Percentiles rank a stretch among this genome's conserved stretches.
Evolutionary conservation across 1,139 yeast species (phyloP).

Genomic region (Casaregolazyma lundiana): DNA sequence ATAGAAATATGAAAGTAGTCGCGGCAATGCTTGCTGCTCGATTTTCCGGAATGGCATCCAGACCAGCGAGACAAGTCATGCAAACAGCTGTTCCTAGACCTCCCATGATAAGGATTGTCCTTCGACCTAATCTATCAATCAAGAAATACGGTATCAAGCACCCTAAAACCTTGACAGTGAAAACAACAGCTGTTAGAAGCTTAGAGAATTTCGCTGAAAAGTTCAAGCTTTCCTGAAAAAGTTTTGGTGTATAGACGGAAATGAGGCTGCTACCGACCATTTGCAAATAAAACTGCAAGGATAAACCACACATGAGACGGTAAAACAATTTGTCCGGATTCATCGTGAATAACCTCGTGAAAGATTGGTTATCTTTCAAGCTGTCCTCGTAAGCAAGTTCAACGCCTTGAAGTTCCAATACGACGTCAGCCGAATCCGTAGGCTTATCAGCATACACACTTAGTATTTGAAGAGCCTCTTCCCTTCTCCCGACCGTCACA

Average conservation of each 20-base stretch:
- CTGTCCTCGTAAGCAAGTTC: conserved; percentile 19
- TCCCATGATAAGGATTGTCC: conserved; percentile 61
- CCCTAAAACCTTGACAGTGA: conserved; percentile 42
- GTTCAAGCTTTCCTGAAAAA: conserved; percentile 72
- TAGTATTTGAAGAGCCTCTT: conserved; percentile 56
- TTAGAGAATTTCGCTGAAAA: conserved; percentile 62
- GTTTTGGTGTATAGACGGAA: conserved; percentile 75
- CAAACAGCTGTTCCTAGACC: conserved; percentile 60
- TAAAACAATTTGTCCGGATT: conserved; percentile 60
- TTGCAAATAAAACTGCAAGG: conserved; percentile 68
- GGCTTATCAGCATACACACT: conserved; percentile 61
- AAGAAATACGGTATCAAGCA: conserved; percentile 64
- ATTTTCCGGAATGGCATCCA: neutral
- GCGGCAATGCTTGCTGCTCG: neutral
- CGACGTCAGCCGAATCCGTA: conserved; percentile 58
- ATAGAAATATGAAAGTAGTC: neutral
- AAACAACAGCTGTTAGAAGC: conserved; percentile 71
- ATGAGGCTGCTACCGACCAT: conserved; percentile 77
- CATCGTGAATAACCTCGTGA: conserved; percentile 24
- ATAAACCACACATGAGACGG: conserved; percentile 61
- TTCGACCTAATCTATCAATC: conserved; percentile 68
- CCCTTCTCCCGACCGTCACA: conserved; percentile 49
- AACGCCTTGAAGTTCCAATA: conserved; percentile 58
- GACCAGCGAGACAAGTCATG: neutral
- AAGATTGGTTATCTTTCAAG: conserved; percentile 1